Evolutionary conservation across 2,329 filamentous ascomycete genomes (phyloP), one percentile per base, ranked within the genome.

Genomic region (Xylariaceae sp.): DNA sequence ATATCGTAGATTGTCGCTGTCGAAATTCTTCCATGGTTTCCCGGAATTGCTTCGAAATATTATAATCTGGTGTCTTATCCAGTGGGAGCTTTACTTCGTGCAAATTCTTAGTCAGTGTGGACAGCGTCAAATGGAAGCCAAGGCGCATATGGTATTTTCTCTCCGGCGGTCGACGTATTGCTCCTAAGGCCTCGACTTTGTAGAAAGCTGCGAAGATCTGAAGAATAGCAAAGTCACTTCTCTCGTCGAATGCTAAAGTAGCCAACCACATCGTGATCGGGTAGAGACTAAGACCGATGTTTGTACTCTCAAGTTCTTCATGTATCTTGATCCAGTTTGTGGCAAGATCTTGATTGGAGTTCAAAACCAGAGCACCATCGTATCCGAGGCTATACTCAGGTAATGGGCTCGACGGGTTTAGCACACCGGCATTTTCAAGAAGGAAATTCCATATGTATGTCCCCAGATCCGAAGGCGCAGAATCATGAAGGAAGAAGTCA

Each of bases 181-280:
- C n/a, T n/a, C n/a, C n/a, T n/a, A n/a, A n/a, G n/a, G n/a, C n/a
- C n/a, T n/a, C n/a, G 8, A 32, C 13, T 17, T 17, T 29, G 12
- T 41, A 49, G 24, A 49, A 46, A 7, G 30, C 34, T 19, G 44
- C 44, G 19, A 53, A 17, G 18, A 45, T n/a, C 12, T 48, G 48
- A 11, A 50, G 8, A 8, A 50, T 36, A 9, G 3, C 32, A 36
- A 48, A 38, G 19, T 51, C 32, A 11, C 16, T 9, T 4, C 40
- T 9, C 33, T 26, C 9, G 8, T 22, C 4, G 17, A 44, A 48
- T 9, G 46, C 16, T 16, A 50, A 12, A 4, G 50, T 41, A 19
- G 44, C 30, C 17, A 53, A 41, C 48, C 50, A 53, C 12, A 51
- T 13, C 48, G 48, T 50, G 6, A 50, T 16, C 13, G 26, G 18